Percentiles rank a stretch among this genome's conserved stretches.
Conservation (phyloP, 805 yeast genomes). For the Saccharomycopsis sp. region DNA sequence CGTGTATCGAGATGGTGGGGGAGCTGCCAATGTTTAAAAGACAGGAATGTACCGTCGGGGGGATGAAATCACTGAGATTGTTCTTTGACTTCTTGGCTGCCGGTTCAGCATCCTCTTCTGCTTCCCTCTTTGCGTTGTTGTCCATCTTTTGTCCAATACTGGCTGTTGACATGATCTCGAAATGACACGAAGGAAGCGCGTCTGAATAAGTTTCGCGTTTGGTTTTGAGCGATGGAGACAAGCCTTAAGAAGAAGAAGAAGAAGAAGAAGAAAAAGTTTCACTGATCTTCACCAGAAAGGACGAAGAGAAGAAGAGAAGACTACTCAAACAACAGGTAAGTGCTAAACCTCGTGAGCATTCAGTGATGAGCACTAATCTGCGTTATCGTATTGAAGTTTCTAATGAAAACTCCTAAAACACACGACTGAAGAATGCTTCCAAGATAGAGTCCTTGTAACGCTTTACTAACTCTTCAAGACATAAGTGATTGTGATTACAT, state of each 20-base stretch:
- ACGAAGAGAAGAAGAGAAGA: too few relatives aligned
- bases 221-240: too few relatives aligned
- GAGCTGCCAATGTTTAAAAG: background rate
- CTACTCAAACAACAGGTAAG: too few relatives aligned
- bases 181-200: too few relatives aligned
- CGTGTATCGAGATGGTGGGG: slow-evolving; percentile 6
- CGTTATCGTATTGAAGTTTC: slow-evolving; percentile 21
- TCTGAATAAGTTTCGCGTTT: too few relatives aligned
- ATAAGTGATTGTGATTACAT: background rate
- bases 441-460: background rate
- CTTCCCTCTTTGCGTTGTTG: background rate
- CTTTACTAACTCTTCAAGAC: background rate
- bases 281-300: background rate
- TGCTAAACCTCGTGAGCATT: too few relatives aligned
- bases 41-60: slow-evolving; percentile 5
- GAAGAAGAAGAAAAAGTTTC: background rate
- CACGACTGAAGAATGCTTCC: slow-evolving; percentile 1
- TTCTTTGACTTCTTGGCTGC: too few relatives aligned
- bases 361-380: slow-evolving; percentile 20
- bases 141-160: background rate
- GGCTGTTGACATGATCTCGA: too few relatives aligned
- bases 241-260: too few relatives aligned
- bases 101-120: slow-evolving; percentile 5
- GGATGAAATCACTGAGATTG: slow-evolving; percentile 4
- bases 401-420: slow-evolving; percentile 15